phyloP scores from a whole-genome alignment of 2,329 filamentous ascomycete genomes.

The Venturiaceae sp. region DNA sequence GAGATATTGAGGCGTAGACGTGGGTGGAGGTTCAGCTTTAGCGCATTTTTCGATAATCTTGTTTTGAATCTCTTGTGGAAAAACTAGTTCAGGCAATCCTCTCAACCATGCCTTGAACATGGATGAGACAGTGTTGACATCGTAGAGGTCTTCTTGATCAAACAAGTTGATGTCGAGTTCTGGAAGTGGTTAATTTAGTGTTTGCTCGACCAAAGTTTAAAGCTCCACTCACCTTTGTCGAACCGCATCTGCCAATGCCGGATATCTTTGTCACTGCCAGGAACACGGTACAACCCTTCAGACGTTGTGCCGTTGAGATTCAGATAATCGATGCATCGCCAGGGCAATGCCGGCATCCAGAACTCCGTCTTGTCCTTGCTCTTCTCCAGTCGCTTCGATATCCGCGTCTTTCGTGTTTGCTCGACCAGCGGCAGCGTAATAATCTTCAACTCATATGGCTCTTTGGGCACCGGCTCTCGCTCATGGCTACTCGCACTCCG shows the following conservation, averaged over 20 bases:
- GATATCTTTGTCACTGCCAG: slow-evolving; percentile 81
- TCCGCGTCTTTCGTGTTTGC: slow-evolving; percentile 82
- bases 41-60: slow-evolving; percentile 66
- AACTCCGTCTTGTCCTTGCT: slow-evolving; percentile 86
- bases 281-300: slow-evolving; percentile 86
- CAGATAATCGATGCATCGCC: slow-evolving; percentile 88
- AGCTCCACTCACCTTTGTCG: slow-evolving; percentile 55
- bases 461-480: slow-evolving; percentile 49
- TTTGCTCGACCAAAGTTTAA: neutral
- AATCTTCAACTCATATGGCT: slow-evolving; percentile 76
- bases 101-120: slow-evolving; percentile 96
- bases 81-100: slow-evolving; percentile 87
- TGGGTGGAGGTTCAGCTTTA: slow-evolving; percentile 29
- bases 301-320: slow-evolving; percentile 93
- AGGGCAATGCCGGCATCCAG: slow-evolving; percentile 96
- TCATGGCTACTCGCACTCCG: slow-evolving; percentile 63
- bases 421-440: slow-evolving; percentile 81
- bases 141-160: slow-evolving; percentile 76
- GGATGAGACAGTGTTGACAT: slow-evolving; percentile 93
- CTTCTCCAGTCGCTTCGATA: slow-evolving; percentile 63
- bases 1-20: slow-evolving; percentile 72
- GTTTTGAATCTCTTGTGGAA: slow-evolving; percentile 76
- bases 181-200: slow-evolving; percentile 26
- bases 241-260: slow-evolving; percentile 91
- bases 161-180: slow-evolving; percentile 88